Conservation (phyloP, 2,329 filamentous ascomycete species). For the Venturiaceae sp. region DNA sequence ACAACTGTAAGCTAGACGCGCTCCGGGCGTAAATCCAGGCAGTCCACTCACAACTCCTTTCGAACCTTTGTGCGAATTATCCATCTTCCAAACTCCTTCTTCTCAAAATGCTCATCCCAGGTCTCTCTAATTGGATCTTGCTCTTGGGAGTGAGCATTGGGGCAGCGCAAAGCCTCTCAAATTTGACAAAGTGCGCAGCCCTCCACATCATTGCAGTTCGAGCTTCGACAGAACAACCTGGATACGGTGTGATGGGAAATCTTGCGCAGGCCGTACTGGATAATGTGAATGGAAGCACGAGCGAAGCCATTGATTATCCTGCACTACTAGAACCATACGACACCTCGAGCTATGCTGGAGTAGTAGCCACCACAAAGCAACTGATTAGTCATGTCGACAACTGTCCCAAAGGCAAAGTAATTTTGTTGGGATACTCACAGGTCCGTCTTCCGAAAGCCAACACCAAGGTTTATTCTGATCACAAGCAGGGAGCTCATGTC, state of each 20-base stretch:
- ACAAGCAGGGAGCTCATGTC: conserved; percentile 1
- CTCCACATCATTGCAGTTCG: conserved; percentile 1
- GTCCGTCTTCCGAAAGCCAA: too few relatives aligned
- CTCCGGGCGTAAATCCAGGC: neutral
- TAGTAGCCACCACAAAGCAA: neutral
- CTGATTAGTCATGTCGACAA: neutral
- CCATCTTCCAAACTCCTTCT: neutral
- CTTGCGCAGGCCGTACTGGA: neutral
- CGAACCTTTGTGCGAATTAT: too few relatives aligned
- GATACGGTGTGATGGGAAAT: neutral
- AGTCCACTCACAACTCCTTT: too few relatives aligned
- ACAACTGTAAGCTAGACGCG: neutral
- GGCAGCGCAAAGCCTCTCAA: neutral
- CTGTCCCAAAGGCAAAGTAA: neutral
- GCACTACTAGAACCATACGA: conserved; percentile 2
- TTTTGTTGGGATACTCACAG: conserved; percentile 5
- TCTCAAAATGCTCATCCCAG: neutral
- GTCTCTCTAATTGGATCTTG: neutral
- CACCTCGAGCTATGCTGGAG: neutral
- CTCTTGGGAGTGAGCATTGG: neutral
- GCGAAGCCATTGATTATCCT: conserved; percentile 4
- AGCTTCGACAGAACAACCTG: neutral
- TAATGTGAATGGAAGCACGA: neutral
- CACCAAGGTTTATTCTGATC: too few relatives aligned
- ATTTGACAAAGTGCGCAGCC: neutral